phyloP scores from a whole-genome alignment of 768 basidiomycete species.

The Tulasnella sp. region DNA sequence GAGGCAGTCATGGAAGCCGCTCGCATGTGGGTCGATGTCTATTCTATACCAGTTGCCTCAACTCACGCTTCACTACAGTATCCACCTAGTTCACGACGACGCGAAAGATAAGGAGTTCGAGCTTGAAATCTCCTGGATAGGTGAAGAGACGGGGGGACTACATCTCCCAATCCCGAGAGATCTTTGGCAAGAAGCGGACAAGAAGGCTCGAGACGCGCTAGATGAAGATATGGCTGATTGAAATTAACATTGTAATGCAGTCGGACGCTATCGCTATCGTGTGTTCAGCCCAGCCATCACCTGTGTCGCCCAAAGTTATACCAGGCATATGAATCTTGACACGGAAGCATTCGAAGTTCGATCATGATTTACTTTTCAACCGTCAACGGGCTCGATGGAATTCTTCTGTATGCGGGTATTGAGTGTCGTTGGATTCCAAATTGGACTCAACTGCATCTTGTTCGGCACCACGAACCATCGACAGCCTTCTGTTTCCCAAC shows the following conservation, averaged over 20 bases:
- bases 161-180: constrained; percentile 82
- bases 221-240: constrained; percentile 16
- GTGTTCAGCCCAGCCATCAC: too few relatives aligned
- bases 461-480: too few relatives aligned
- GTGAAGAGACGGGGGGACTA: constrained; percentile 66
- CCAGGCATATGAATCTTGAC: too few relatives aligned
- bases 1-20: constrained; percentile 91
- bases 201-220: constrained; percentile 74
- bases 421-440: too few relatives aligned
- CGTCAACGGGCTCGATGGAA: too few relatives aligned
- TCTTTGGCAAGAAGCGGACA: constrained; percentile 73
- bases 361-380: too few relatives aligned
- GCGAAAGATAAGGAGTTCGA: constrained; percentile 98
- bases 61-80: constrained; percentile 39
- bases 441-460: too few relatives aligned
- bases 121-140: constrained; percentile 95
- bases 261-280: too few relatives aligned
- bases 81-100: constrained; percentile 95
- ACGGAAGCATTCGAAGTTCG: too few relatives aligned
- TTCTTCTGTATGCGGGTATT: too few relatives aligned
- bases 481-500: too few relatives aligned
- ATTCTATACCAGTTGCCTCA: neutral
- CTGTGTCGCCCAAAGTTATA: too few relatives aligned
- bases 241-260: neutral
- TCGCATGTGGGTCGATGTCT: constrained; percentile 60